Evolutionary conservation across 2,329 filamentous ascomycete genomes (phyloP).

Genomic region (Orbilia ellipsospora): DNA sequence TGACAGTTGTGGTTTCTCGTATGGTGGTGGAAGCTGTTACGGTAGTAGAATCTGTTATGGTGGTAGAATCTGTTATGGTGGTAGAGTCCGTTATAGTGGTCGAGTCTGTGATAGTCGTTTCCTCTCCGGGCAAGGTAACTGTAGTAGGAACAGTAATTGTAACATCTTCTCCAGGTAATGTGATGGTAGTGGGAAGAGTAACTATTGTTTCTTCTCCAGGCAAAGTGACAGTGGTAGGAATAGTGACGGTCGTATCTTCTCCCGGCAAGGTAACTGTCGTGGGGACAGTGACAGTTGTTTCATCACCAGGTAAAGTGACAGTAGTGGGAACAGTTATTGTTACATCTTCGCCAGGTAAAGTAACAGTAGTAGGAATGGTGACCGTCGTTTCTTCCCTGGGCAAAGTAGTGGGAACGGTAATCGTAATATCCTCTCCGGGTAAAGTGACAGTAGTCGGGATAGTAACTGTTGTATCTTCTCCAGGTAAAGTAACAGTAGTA

Average conservation of each 20-base stretch:
- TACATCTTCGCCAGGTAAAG: too few species aligned
- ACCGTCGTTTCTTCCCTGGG: too few species aligned
- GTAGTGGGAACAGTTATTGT: background rate
- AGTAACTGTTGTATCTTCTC: too few species aligned
- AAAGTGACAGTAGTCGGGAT: too few species aligned
- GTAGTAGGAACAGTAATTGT: background rate
- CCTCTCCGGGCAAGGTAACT: too few species aligned
- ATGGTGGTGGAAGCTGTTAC: background rate
- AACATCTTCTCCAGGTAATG: background rate
- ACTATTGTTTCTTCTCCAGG: too few species aligned
- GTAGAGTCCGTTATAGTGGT: too few species aligned
- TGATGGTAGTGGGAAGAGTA: too few species aligned
- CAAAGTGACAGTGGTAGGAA: background rate
- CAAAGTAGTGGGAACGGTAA: too few species aligned
- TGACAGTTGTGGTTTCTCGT: background rate
- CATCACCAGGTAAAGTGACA: background rate
- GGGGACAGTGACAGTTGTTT: background rate
- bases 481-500: too few species aligned
- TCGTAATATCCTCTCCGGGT: too few species aligned
- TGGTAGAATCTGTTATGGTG: background rate
- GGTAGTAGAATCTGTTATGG: background rate
- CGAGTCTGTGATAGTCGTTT: background rate
- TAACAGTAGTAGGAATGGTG: too few species aligned
- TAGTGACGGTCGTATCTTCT: background rate
- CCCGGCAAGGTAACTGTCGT: constrained; percentile 16